Percentiles rank a stretch among this genome's conserved stretches.
Evolutionary conservation across 2,329 filamentous ascomycete species (phyloP).

Genomic region (Drechslerella stenobrocha): DNA sequence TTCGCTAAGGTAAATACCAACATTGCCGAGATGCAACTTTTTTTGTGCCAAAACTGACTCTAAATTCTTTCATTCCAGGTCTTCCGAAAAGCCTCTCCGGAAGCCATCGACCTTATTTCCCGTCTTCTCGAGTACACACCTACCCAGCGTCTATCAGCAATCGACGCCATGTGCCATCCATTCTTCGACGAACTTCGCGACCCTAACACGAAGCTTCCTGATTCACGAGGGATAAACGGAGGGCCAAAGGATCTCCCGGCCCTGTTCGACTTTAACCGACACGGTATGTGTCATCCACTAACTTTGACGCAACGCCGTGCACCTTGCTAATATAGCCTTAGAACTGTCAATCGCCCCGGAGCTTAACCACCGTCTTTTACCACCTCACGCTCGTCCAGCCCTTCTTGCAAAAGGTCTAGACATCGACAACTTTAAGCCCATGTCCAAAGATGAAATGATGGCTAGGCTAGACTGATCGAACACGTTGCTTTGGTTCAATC

Average conservation of each 20-base stretch:
- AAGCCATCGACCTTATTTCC: slow-evolving; percentile 93
- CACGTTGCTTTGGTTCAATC: slow-evolving; percentile 50
- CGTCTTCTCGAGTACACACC: slow-evolving; percentile 94
- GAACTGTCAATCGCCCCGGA: slow-evolving; percentile 94
- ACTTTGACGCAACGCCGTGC: slow-evolving; percentile 8
- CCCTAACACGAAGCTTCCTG: slow-evolving; percentile 84
- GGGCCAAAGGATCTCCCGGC: slow-evolving; percentile 78
- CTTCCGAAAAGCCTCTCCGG: slow-evolving; percentile 91
- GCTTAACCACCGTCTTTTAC: slow-evolving; percentile 85
- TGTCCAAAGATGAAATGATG: slow-evolving; percentile 95
- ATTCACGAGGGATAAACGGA: slow-evolving; percentile 86
- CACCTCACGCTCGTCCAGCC: slow-evolving; percentile 73
- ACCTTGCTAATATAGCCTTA: slow-evolving; percentile 56
- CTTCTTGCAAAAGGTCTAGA: slow-evolving; percentile 80
- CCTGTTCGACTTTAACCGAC: slow-evolving; percentile 89
- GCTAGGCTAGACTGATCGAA: slow-evolving; percentile 83
- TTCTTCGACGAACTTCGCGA: slow-evolving; percentile 98
- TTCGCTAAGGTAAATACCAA: slow-evolving; percentile 75
- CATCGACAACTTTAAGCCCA: slow-evolving; percentile 87
- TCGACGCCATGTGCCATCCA: slow-evolving; percentile 96
- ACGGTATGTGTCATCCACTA: slow-evolving; percentile 67
- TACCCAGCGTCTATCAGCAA: slow-evolving; percentile 86
- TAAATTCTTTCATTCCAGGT: slow-evolving; percentile 61
- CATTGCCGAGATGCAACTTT: background rate
- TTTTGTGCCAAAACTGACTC: slow-evolving; percentile 6